Conservation (phyloP, 768 basidiomycete genomes). For the Lactarius indigo region DNA sequence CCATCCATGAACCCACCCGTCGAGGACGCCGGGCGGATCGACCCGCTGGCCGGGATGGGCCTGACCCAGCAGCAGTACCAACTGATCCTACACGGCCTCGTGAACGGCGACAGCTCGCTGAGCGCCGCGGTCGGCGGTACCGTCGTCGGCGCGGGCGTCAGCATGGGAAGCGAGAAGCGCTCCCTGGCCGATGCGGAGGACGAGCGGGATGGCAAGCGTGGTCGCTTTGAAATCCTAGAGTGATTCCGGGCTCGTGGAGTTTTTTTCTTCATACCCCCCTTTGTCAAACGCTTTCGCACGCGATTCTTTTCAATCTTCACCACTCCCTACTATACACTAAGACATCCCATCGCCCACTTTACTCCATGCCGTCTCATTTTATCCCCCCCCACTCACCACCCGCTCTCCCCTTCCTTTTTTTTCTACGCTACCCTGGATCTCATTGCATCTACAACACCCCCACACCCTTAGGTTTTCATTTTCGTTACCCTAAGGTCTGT, state of each 20-base stretch:
- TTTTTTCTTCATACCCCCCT: neutral
- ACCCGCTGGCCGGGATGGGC: slow-evolving; percentile 85
- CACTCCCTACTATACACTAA: neutral
- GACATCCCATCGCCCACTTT: neutral
- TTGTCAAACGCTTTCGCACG: neutral
- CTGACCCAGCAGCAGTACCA: slow-evolving; percentile 87
- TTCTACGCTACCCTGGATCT: slow-evolving; percentile 10
- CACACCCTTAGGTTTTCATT: neutral
- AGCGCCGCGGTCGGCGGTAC: neutral
- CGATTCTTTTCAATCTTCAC: neutral
- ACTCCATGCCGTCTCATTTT: neutral
- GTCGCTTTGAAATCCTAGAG: slow-evolving; percentile 41
- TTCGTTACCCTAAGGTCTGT: slow-evolving; percentile 1
- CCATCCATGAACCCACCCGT: slow-evolving; percentile 22
- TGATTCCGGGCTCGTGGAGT: slow-evolving; percentile 17
- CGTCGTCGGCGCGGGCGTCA: slow-evolving; percentile 38
- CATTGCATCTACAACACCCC: slow-evolving; percentile 11
- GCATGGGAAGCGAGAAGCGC: slow-evolving; percentile 23
- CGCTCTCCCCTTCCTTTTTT: neutral
- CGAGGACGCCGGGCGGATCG: slow-evolving; percentile 40
- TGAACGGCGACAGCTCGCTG: slow-evolving; percentile 47
- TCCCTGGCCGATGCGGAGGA: slow-evolving; percentile 32
- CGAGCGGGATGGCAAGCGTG: slow-evolving; percentile 38
- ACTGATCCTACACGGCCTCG: slow-evolving; percentile 69
- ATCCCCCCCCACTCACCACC: neutral